phyloP scores from a whole-genome alignment of 164 flowering plant species.

The Sextonia rubra region DNA sequence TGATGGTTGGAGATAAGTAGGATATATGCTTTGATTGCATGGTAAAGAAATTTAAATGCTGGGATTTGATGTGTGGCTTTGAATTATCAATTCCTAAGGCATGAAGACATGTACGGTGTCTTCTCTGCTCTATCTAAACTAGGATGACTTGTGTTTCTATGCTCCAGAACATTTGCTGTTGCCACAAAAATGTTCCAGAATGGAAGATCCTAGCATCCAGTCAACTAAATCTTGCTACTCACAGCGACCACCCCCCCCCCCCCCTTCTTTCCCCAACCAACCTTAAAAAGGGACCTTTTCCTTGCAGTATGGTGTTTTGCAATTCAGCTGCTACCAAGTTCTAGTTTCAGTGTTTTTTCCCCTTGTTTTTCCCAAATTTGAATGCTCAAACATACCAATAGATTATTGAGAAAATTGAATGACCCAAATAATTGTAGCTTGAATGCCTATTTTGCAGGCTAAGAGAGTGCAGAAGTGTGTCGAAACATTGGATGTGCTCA shows the following conservation, averaged over 20 bases:
- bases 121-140: neutral
- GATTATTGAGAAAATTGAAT: neutral
- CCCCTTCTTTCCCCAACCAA: too few species aligned
- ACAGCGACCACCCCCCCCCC: too few species aligned
- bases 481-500: constrained; percentile 59
- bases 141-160: neutral
- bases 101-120: neutral
- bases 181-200: neutral
- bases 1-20: neutral
- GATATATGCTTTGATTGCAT: neutral
- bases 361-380: too few species aligned
- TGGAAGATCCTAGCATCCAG: neutral
- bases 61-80: neutral
- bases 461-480: constrained; percentile 72
- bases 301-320: neutral
- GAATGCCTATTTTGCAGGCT: constrained; percentile 33
- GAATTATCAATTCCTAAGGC: neutral
- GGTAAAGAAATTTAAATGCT: neutral
- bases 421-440: neutral
- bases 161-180: neutral
- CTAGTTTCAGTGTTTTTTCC: too few species aligned
- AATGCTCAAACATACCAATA: neutral
- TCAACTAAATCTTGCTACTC: too few species aligned
- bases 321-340: neutral
- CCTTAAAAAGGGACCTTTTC: too few species aligned